Percentiles rank a stretch among this genome's conserved stretches.
Evolutionary conservation across 202 grass and related monocot species (phyloP).

Genomic region (Setaria viridis): DNA sequence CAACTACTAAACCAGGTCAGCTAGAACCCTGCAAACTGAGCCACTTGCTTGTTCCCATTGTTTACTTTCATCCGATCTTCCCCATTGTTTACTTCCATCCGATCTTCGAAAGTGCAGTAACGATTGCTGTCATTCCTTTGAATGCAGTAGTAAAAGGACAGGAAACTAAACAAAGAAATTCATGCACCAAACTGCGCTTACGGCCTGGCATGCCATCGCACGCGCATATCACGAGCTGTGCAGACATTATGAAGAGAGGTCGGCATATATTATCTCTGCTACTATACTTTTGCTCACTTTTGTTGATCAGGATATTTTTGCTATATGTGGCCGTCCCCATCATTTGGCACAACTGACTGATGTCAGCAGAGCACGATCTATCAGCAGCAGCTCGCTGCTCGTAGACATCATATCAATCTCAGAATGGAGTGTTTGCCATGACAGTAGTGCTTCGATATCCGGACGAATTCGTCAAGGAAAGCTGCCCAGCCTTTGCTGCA

Average conservation of each 20-base stretch:
- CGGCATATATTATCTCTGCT: slow-evolving; percentile 10
- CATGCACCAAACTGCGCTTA: not conserved
- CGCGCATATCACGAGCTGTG: not conserved
- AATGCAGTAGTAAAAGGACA: too few relatives aligned
- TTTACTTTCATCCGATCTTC: too few relatives aligned
- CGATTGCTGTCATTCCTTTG: too few relatives aligned
- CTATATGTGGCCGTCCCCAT: not conserved
- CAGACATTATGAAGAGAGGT: not conserved
- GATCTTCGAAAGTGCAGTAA: too few relatives aligned
- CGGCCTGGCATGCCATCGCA: not conserved
- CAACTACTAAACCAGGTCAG: too few relatives aligned
- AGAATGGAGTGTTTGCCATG: not conserved
- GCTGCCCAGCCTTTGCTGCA: not conserved
- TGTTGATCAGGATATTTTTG: slow-evolving; percentile 7
- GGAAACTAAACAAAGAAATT: too few relatives aligned
- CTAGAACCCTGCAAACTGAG: too few relatives aligned
- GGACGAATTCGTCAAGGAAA: slow-evolving; percentile 7
- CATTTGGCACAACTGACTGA: not conserved
- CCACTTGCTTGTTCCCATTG: too few relatives aligned
- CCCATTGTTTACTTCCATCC: too few relatives aligned
- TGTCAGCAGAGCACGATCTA: not conserved
- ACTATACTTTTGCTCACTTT: not conserved
- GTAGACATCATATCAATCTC: not conserved
- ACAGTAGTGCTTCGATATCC: not conserved
- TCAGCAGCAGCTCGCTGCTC: not conserved